Percentiles rank a stretch among this genome's conserved stretches.
Evolutionary conservation across 2,329 filamentous ascomycete genomes (phyloP).

Genomic region (Fusarium compactum): DNA sequence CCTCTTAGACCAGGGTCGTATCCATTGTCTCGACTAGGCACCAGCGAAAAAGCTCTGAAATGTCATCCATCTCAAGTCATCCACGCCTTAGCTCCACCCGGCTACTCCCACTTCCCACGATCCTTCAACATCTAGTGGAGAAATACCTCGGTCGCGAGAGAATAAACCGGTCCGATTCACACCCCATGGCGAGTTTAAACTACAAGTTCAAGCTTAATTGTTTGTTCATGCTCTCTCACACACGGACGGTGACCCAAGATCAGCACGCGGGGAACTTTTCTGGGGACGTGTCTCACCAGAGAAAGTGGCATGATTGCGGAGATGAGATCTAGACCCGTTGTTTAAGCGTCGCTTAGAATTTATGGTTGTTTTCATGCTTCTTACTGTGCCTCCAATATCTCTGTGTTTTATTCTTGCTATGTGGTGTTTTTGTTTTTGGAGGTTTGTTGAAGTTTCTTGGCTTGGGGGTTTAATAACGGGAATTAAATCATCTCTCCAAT

Average conservation of each 20-base stretch:
- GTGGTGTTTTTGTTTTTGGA: not conserved
- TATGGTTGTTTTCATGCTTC: constrained; percentile 5
- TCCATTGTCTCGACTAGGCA: not conserved
- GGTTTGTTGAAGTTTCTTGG: not conserved
- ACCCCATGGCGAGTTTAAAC: constrained; percentile 20
- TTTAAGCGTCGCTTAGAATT: constrained; percentile 20
- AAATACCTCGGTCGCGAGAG: constrained; percentile 33
- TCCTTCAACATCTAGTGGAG: constrained; percentile 15
- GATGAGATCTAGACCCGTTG: constrained; percentile 31
- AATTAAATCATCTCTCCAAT: constrained; percentile 25
- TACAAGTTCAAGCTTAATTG: constrained; percentile 19
- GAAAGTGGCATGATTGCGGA: constrained; percentile 24
- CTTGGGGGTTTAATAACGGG: constrained; percentile 14
- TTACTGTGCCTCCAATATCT: not conserved
- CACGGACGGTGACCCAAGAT: not conserved
- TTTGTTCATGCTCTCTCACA: constrained; percentile 2
- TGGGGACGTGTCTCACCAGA: not conserved
- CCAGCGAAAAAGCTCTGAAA: constrained; percentile 18
- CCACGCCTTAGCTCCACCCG: not conserved
- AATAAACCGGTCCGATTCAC: constrained; percentile 43
- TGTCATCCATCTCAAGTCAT: constrained; percentile 20
- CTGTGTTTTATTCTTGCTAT: not conserved
- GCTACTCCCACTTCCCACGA: not conserved
- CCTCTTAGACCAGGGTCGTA: not conserved
- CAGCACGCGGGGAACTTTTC: not conserved